Evolutionary conservation across 805 yeast species (phyloP).

Genomic region (Yamadazyma takamatsuzukensis): DNA sequence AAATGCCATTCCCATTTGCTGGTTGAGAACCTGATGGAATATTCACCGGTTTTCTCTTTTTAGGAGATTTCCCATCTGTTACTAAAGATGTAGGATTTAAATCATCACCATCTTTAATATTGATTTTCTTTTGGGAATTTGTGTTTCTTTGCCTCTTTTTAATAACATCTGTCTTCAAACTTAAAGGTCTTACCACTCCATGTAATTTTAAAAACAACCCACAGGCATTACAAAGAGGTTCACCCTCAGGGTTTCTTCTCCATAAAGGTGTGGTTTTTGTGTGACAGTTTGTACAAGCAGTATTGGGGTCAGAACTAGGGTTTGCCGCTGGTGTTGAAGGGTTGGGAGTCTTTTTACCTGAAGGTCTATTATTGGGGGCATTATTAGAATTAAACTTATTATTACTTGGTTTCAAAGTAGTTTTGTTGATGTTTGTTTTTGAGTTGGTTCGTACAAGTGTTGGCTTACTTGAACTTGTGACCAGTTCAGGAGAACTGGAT

Average conservation of each 20-base stretch:
- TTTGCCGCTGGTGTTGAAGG: no score
- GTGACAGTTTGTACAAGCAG: constrained; percentile 78
- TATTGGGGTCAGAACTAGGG: no score
- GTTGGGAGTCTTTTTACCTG: background rate
- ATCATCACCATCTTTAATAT: constrained; percentile 47
- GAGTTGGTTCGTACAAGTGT: no score
- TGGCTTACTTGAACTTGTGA: background rate
- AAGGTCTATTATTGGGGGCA: background rate
- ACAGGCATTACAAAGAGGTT: constrained; percentile 94
- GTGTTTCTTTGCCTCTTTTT: constrained; percentile 77
- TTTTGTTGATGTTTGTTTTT: background rate
- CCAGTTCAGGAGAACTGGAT: constrained; percentile 5
- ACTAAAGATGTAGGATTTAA: constrained; percentile 40
- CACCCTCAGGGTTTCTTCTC: constrained; percentile 91
- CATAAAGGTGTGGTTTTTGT: constrained; percentile 92
- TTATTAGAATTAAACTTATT: background rate
- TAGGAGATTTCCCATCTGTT: constrained; percentile 10
- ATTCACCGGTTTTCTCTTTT: constrained; percentile 10
- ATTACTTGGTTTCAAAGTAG: no score
- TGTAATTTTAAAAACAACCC: constrained; percentile 89
- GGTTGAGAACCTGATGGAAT: constrained; percentile 5
- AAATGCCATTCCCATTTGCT: no score
- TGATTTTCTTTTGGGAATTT: constrained; percentile 15
- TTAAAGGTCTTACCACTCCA: constrained; percentile 91
- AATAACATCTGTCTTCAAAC: constrained; percentile 87